These are phyloP conservation scores for Collybiopsis confluens DNA, from an alignment of 768 basidiomycete species.

Conservation along the genomic window DNA sequence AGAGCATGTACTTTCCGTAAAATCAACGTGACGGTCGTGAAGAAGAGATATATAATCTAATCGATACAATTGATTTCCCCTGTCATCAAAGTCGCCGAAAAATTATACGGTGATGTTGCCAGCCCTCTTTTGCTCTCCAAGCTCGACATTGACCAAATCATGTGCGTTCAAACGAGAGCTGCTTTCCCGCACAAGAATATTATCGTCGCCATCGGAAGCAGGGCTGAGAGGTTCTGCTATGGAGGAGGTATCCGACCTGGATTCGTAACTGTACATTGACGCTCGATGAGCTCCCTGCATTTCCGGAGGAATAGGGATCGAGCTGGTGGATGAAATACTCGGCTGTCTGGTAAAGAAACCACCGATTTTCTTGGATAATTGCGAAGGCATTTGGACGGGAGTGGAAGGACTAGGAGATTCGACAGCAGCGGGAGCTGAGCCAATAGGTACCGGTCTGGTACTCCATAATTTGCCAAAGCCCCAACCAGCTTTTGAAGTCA, in stretches of 20 bases:
- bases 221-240: slow-evolving; percentile 30
- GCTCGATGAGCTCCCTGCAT: slow-evolving; percentile 16
- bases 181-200: slow-evolving; percentile 3
- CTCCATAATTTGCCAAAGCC: slow-evolving; percentile 36
- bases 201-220: background rate
- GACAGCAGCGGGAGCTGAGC: slow-evolving; percentile 10
- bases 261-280: slow-evolving; percentile 19
- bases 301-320: slow-evolving; percentile 10
- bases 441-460: slow-evolving; percentile 10
- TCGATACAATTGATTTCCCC: background rate
- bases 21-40: background rate
- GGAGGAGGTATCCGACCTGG: slow-evolving; percentile 29
- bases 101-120: background rate
- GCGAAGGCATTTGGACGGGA: slow-evolving; percentile 14
- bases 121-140: background rate
- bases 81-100: background rate
- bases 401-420: slow-evolving; percentile 12
- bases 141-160: slow-evolving; percentile 2
- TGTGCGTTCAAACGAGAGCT: background rate
- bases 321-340: slow-evolving; percentile 32
- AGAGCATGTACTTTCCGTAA: background rate
- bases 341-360: slow-evolving; percentile 40
- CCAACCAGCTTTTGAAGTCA: slow-evolving; percentile 35
- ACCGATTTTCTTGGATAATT: slow-evolving; percentile 40
- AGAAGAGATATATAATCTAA: background rate